phyloP scores from a whole-genome alignment of 225 moss, liverwort and hornwort species.

The Sphagnum contortum region DNA sequence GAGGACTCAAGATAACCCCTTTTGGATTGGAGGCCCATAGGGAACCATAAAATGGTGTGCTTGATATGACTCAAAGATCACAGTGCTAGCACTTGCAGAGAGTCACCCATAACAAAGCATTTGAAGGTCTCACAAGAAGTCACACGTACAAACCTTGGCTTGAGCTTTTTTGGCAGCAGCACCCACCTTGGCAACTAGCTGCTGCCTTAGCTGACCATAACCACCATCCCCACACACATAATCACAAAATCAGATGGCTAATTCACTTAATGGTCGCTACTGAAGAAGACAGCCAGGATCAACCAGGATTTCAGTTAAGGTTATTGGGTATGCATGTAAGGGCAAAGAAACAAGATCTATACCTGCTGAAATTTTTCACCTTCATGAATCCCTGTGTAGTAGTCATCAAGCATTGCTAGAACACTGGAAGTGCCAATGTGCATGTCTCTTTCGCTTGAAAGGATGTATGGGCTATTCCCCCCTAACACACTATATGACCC shows the following conservation, averaged over 20 bases:
- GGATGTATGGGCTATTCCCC: constrained; percentile 27
- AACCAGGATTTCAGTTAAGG: background rate
- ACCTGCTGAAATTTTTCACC: constrained; percentile 55
- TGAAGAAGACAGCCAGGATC: too few species aligned
- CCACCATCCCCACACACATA: constrained; percentile 6
- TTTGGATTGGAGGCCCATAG: too few species aligned
- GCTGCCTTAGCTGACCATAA: constrained; percentile 38
- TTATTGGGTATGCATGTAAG: background rate
- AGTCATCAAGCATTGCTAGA: constrained; percentile 33
- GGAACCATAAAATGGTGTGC: too few species aligned
- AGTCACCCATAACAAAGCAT: too few species aligned
- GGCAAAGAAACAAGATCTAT: too few species aligned
- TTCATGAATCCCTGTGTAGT: constrained; percentile 36
- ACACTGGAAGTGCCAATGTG: constrained; percentile 20
- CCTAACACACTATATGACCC: constrained; percentile 46
- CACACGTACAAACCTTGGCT: constrained; percentile 30
- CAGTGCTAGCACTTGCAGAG: too few species aligned
- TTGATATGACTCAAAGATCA: too few species aligned
- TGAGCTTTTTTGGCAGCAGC: constrained; percentile 32
- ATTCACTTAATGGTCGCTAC: too few species aligned
- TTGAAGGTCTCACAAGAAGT: too few species aligned
- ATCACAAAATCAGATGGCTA: background rate
- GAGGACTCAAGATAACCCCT: too few species aligned
- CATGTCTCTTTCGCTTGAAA: constrained; percentile 15
- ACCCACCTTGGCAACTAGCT: constrained; percentile 39